phyloP scores from a whole-genome alignment of 768 basidiomycete species.

The Fibroporia radiculosa region DNA sequence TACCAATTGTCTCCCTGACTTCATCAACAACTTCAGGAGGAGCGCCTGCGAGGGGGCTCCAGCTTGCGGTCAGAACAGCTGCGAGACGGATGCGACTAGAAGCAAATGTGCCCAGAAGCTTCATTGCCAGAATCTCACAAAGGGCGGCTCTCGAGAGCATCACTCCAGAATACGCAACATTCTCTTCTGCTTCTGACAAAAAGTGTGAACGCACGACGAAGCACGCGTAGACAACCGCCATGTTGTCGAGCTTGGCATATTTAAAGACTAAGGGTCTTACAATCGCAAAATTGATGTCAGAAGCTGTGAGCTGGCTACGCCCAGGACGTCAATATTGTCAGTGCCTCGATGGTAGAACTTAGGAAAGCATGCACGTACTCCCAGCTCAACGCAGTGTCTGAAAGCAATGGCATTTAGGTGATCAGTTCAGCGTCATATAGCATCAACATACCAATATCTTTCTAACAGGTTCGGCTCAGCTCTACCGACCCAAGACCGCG shows the following conservation, averaged over 20 bases:
- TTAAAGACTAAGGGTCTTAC: constrained; percentile 72
- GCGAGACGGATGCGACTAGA: constrained; percentile 69
- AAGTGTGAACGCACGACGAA: constrained; percentile 78
- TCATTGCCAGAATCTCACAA: constrained; percentile 87
- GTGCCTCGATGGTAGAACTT: constrained; percentile 2
- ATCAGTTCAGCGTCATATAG: not conserved
- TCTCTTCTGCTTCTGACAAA: constrained; percentile 53
- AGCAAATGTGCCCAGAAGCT: constrained; percentile 70
- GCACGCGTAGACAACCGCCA: constrained; percentile 69
- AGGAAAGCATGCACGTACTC: constrained; percentile 44
- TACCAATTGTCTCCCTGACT: constrained; percentile 54
- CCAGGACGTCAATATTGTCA: not conserved
- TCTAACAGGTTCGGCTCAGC: constrained; percentile 13
- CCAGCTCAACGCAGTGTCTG: constrained; percentile 73
- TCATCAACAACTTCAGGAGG: constrained; percentile 56
- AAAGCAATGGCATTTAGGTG: not conserved
- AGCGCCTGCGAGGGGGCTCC: constrained; percentile 82
- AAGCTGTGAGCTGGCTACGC: constrained; percentile 68
- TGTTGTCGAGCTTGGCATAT: constrained; percentile 70
- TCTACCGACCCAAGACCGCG: not conserved
- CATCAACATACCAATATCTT: constrained; percentile 18
- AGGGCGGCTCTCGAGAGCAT: constrained; percentile 66
- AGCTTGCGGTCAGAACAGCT: constrained; percentile 72
- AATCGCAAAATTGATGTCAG: constrained; percentile 76
- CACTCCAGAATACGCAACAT: constrained; percentile 73